Percentiles rank a stretch among this genome's conserved stretches.
These are phyloP conservation scores for Schizonepeta tenuifolia DNA, from an alignment of 257 asterid genomes.

Conservation along the genomic window DNA sequence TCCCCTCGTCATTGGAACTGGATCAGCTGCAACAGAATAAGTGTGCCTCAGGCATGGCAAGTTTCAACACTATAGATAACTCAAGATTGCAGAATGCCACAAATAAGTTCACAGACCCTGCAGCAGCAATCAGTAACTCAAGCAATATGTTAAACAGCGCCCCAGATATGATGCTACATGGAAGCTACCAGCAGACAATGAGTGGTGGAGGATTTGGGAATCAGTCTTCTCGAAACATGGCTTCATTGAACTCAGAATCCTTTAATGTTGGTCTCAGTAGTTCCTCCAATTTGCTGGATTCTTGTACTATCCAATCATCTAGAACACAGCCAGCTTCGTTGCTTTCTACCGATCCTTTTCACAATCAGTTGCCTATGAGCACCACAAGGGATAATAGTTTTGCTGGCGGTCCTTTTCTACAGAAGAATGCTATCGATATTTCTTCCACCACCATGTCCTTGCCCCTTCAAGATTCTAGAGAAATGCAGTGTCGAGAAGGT, in stretches of 20 bases:
- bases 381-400: constrained; percentile 43
- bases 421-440: constrained; percentile 47
- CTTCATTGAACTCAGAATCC: constrained; percentile 54
- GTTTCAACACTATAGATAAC: constrained; percentile 46
- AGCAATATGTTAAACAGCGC: constrained; percentile 43
- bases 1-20: constrained; percentile 67
- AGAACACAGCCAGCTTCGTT: constrained; percentile 50
- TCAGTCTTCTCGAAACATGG: constrained; percentile 50
- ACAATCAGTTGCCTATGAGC: constrained; percentile 47
- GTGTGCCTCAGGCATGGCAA: constrained; percentile 34
- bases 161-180: constrained; percentile 49
- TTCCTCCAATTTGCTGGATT: constrained; percentile 52
- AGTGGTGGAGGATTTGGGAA: constrained; percentile 51
- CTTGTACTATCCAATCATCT: constrained; percentile 46
- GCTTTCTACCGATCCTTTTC: constrained; percentile 52
- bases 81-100: constrained; percentile 50
- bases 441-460: constrained; percentile 43
- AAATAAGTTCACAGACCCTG: constrained; percentile 44
- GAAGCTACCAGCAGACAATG: constrained; percentile 49
- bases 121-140: constrained; percentile 45
- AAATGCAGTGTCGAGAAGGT: constrained; percentile 46
- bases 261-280: constrained; percentile 43
- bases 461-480: constrained; percentile 59
- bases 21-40: constrained; percentile 69
- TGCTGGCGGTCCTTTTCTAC: constrained; percentile 41